These are phyloP conservation scores for Pleurotus ostreatus DNA, from an alignment of 768 basidiomycete genomes.

Conservation along the genomic window DNA sequence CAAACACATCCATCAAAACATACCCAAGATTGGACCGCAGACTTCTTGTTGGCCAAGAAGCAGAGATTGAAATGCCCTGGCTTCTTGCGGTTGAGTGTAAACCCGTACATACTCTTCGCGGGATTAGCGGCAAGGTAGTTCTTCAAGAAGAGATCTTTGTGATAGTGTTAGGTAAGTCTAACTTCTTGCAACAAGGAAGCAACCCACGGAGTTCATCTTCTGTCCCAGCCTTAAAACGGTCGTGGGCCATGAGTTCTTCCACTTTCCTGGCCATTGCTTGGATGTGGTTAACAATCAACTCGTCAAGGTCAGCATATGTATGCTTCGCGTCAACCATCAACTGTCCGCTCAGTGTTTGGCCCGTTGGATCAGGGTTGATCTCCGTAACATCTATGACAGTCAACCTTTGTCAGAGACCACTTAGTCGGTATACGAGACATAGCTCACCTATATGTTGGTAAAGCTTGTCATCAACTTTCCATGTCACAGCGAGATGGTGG, in stretches of 20 bases:
- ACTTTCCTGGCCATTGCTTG: slow-evolving; percentile 91
- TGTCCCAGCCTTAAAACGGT: slow-evolving; percentile 87
- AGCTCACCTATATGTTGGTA: slow-evolving; percentile 92
- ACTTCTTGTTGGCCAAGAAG: slow-evolving; percentile 90
- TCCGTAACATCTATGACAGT: slow-evolving; percentile 70
- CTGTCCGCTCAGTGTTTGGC: slow-evolving; percentile 57
- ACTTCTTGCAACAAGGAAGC: background rate
- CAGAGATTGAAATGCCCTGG: slow-evolving; percentile 93
- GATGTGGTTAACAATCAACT: slow-evolving; percentile 94
- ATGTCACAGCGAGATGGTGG: slow-evolving; percentile 94
- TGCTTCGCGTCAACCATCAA: slow-evolving; percentile 76
- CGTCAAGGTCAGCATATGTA: slow-evolving; percentile 90
- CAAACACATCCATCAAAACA: slow-evolving; percentile 20
- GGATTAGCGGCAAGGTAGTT: slow-evolving; percentile 93
- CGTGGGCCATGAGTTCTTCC: slow-evolving; percentile 91
- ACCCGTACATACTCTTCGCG: slow-evolving; percentile 92
- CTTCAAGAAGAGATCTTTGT: slow-evolving; percentile 76
- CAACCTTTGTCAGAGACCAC: slow-evolving; percentile 3
- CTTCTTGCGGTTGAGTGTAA: slow-evolving; percentile 81
- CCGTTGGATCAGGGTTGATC: slow-evolving; percentile 68
- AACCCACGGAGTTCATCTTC: slow-evolving; percentile 91
- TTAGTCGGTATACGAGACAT: background rate
- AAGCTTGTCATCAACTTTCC: slow-evolving; percentile 96
- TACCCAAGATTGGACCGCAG: slow-evolving; percentile 91
- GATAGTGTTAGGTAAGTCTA: background rate